Conservation (phyloP, 2,329 filamentous ascomycete species). For the Phyllosticta capitalensis region DNA sequence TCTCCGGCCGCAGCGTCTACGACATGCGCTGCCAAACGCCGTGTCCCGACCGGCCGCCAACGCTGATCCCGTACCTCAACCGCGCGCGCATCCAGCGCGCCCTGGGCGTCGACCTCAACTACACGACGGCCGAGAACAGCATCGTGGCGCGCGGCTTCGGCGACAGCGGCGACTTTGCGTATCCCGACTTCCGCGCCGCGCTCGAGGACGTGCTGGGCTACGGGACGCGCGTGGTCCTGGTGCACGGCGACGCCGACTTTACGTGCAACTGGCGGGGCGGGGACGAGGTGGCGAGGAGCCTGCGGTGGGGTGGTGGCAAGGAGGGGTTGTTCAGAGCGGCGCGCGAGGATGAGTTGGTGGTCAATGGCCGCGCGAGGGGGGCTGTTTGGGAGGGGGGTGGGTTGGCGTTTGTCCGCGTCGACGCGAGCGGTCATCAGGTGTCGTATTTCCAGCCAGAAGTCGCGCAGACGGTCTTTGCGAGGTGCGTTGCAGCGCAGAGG, state of each 20-base stretch:
- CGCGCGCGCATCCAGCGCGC: constrained; percentile 17
- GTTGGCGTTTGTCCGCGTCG: constrained; percentile 42
- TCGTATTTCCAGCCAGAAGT: constrained; percentile 32
- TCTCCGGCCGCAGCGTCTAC: constrained; percentile 41
- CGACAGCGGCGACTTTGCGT: constrained; percentile 37
- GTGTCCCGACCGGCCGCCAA: constrained; percentile 29
- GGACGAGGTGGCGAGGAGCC: constrained; percentile 56
- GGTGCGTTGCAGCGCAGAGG: background rate
- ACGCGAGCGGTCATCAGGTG: constrained; percentile 44
- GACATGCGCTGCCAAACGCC: constrained; percentile 35
- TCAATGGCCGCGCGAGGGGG: constrained; percentile 52
- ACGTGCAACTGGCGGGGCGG: constrained; percentile 59
- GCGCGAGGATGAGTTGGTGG: constrained; percentile 61
- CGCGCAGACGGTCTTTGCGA: background rate
- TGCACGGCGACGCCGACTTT: constrained; percentile 51
- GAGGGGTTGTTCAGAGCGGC: constrained; percentile 48
- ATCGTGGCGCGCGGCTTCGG: constrained; percentile 39
- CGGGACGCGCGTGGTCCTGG: constrained; percentile 47
- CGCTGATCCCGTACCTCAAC: constrained; percentile 39
- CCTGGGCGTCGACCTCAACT: constrained; percentile 45
- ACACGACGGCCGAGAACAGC: constrained; percentile 31
- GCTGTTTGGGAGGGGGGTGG: constrained; percentile 69
- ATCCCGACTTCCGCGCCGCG: constrained; percentile 36
- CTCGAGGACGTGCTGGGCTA: constrained; percentile 43
- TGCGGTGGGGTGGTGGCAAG: constrained; percentile 18